These are phyloP conservation scores for Kurtzmaniella fragi DNA, from an alignment of 805 yeast genomes.

Conservation along the genomic window DNA sequence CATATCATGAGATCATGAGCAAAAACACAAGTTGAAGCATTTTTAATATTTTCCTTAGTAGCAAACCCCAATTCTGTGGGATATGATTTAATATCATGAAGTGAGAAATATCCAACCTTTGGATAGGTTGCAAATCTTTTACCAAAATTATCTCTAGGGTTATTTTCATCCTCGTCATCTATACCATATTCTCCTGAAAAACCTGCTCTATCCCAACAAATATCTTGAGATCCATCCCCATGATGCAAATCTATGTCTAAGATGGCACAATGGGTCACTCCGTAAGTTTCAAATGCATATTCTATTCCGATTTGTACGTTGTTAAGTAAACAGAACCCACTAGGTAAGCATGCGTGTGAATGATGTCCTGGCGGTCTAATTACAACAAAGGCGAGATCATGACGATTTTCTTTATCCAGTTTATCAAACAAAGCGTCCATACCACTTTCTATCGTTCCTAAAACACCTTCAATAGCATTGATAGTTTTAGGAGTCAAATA, in stretches of 20 bases:
- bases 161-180: conserved; percentile 41
- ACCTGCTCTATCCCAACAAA: conserved; percentile 76
- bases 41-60: conserved; percentile 59
- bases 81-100: conserved; percentile 82
- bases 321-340: conserved; percentile 78
- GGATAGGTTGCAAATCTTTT: conserved; percentile 44
- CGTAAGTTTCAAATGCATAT: conserved; percentile 59
- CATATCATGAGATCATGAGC: conserved; percentile 77
- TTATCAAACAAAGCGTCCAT: conserved; percentile 43
- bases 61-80: conserved; percentile 82
- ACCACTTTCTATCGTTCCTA: conserved; percentile 71
- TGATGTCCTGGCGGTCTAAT: conserved; percentile 87
- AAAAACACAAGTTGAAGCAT: conserved; percentile 74
- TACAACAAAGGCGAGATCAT: conserved; percentile 54
- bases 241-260: conserved; percentile 83
- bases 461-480: conserved; percentile 68
- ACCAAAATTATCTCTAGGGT: conserved; percentile 45
- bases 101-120: conserved; percentile 73
- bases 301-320: conserved; percentile 79
- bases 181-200: conserved; percentile 44
- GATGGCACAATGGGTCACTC: conserved; percentile 75
- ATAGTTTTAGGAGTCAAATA: conserved; percentile 64
- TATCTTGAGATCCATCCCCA: conserved; percentile 87
- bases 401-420: conserved; percentile 12
- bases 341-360: conserved; percentile 76